These are phyloP conservation scores for Aspergillus diversus DNA, from an alignment of 495 filamentous ascomycete genomes.

Conservation along the genomic window DNA sequence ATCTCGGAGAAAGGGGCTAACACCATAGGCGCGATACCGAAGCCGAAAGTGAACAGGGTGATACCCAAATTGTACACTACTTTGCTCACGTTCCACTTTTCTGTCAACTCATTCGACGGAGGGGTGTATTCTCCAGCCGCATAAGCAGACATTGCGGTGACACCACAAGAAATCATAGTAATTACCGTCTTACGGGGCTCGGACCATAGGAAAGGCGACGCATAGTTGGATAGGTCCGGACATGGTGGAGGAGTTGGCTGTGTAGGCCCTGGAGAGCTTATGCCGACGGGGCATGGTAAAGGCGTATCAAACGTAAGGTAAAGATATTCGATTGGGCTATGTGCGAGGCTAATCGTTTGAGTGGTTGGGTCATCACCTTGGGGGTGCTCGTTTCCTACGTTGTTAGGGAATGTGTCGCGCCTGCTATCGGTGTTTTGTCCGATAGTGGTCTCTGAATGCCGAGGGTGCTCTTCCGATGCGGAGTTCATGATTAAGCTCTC, in stretches of 20 bases:
- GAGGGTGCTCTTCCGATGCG: constrained; percentile 9
- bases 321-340: constrained; percentile 57
- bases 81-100: constrained; percentile 62
- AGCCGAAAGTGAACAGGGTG: constrained; percentile 81
- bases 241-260: constrained; percentile 51
- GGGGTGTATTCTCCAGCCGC: constrained; percentile 83
- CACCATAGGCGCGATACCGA: constrained; percentile 85
- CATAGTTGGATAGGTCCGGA: constrained; percentile 68
- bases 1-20: constrained; percentile 91
- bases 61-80: constrained; percentile 76
- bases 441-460: constrained; percentile 3
- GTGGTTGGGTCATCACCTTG: neutral
- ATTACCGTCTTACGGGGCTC: constrained; percentile 67
- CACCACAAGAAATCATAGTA: constrained; percentile 71
- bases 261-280: constrained; percentile 32
- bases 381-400: neutral
- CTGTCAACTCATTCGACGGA: constrained; percentile 62
- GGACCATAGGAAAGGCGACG: constrained; percentile 77
- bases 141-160: constrained; percentile 79
- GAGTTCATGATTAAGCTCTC: neutral
- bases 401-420: neutral
- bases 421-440: constrained; percentile 14
- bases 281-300: constrained; percentile 60
- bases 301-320: constrained; percentile 76
- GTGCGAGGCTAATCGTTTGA: neutral